Percentiles rank a stretch among this genome's conserved stretches.
Conservation (phyloP, 2,329 filamentous ascomycete species). For the Hymenoscyphus repandus region DNA sequence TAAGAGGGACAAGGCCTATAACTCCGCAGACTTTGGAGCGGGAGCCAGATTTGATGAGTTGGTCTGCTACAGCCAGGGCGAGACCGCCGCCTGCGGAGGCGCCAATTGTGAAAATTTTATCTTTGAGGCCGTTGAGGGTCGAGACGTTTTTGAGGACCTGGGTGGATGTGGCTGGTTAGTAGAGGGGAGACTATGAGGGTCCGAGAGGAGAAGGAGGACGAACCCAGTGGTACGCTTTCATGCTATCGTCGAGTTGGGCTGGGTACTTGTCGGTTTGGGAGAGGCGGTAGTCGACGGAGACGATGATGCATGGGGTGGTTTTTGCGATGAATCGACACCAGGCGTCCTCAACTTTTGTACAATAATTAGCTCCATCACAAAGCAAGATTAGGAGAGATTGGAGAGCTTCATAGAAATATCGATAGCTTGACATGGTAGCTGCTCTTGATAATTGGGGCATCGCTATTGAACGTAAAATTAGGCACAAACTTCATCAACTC, state of each 20-base stretch:
- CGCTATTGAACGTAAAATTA: no score
- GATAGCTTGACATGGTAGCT: no score
- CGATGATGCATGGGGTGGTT: constrained; percentile 29
- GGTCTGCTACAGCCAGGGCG: constrained; percentile 18
- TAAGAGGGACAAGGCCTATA: constrained; percentile 20
- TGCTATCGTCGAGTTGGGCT: constrained; percentile 28
- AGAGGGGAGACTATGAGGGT: no score
- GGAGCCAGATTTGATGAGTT: constrained; percentile 17
- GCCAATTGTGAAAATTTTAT: constrained; percentile 20
- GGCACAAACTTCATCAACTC: no score
- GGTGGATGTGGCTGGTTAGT: background rate
- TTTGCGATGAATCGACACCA: constrained; percentile 31
- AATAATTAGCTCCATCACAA: no score
- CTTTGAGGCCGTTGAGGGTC: constrained; percentile 7
- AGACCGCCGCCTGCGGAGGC: constrained; percentile 24
- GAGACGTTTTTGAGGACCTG: constrained; percentile 18
- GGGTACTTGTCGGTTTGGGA: constrained; percentile 21
- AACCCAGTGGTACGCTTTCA: constrained; percentile 23
- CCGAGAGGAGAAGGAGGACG: background rate
- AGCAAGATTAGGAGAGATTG: no score
- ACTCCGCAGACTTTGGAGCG: constrained; percentile 17
- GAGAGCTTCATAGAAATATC: no score
- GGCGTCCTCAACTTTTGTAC: constrained; percentile 29
- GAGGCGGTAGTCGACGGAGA: constrained; percentile 33
- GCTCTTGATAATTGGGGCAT: background rate